Conservation (phyloP, 805 yeast species). For the Hemisphaericaspora nanyangensis region DNA sequence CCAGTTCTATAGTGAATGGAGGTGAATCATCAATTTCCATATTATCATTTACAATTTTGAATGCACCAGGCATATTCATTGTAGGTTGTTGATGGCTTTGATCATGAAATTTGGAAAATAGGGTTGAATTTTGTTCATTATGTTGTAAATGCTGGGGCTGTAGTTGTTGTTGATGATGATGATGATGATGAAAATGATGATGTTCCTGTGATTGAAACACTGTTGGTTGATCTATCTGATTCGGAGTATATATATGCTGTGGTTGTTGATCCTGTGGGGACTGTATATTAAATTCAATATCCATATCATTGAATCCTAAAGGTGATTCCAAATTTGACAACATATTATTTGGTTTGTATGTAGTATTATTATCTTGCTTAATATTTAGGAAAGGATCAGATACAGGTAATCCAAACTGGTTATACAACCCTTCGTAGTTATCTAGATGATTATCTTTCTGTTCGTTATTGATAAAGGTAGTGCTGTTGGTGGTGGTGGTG, state of each 20-base stretch:
- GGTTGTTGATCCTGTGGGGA: not conserved
- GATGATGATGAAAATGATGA: not conserved
- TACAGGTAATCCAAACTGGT: conserved; percentile 2
- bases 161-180: not conserved
- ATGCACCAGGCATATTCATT: conserved; percentile 27
- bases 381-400: not conserved
- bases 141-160: not conserved
- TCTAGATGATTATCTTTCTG: too few species aligned
- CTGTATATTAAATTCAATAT: conserved; percentile 1
- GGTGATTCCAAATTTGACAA: conserved; percentile 7
- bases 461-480: not conserved
- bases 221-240: not conserved
- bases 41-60: conserved; percentile 14
- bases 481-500: not conserved
- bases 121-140: not conserved
- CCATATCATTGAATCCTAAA: conserved; percentile 2
- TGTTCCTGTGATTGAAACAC: conserved; percentile 1
- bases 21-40: conserved; percentile 39
- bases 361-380: not conserved
- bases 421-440: conserved; percentile 3
- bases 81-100: conserved; percentile 1
- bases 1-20: conserved; percentile 34
- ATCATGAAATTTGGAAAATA: not conserved
- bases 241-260: conserved; percentile 1
- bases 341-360: conserved; percentile 1